These are phyloP conservation scores for Lenwebbia sp. DNA, from an alignment of 345 rosid species.

Conservation along the genomic window DNA sequence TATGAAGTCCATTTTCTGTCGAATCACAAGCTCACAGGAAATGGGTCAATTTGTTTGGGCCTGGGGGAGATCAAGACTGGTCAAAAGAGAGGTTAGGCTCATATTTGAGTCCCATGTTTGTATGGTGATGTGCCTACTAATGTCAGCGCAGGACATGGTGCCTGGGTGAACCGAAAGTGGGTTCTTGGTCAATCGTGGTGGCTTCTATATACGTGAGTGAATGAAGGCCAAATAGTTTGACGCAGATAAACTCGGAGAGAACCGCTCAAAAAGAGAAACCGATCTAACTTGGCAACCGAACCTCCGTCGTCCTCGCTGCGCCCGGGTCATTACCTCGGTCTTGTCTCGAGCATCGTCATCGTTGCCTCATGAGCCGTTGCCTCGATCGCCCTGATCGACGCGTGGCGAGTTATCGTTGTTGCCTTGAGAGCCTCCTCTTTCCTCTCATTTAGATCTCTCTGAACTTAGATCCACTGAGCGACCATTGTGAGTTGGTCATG, in stretches of 20 bases:
- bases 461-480: neutral
- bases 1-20: neutral
- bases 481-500: neutral
- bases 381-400: neutral
- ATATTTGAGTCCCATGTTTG: neutral
- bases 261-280: too few species aligned
- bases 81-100: too few species aligned
- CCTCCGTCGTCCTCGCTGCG: too few species aligned
- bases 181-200: neutral
- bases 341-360: too few species aligned
- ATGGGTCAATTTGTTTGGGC: neutral
- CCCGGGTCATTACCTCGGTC: too few species aligned
- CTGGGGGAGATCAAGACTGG: neutral
- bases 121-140: neutral
- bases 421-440: neutral
- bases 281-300: too few species aligned
- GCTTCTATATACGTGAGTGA: too few species aligned
- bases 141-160: neutral
- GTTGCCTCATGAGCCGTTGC: too few species aligned
- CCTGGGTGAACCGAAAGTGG: neutral
- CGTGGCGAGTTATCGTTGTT: neutral
- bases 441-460: neutral
- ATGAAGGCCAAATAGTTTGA: too few species aligned
- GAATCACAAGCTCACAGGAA: neutral
- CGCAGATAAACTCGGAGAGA: too few species aligned